A percentile compares a stretch with the other conserved stretches of the same genome.
Evolutionary conservation across 2,329 filamentous ascomycete species (phyloP).

Genomic region (Coniochaeta sp.): DNA sequence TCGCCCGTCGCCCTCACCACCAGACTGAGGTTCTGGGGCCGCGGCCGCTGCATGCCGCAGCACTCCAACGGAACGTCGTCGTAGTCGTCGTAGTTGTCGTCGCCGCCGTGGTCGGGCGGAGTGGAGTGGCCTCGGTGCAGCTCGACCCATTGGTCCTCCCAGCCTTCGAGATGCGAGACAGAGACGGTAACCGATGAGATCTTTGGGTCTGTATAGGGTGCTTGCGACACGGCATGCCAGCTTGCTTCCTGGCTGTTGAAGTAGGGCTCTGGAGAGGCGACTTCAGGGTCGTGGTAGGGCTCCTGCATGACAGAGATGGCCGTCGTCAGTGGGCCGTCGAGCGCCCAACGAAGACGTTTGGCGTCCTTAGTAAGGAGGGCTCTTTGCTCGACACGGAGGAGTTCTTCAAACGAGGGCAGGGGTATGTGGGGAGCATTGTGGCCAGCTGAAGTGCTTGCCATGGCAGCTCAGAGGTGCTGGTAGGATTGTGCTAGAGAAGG

Average conservation of each 20-base stretch:
- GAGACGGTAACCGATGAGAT: conserved; percentile 7
- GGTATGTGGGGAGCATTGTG: too few species aligned
- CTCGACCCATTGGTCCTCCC: conserved; percentile 3
- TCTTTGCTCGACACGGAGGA: neutral
- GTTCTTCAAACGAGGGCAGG: neutral
- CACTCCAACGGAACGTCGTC: neutral
- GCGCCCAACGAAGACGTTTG: neutral
- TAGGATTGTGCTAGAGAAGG: too few species aligned
- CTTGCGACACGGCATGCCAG: conserved; percentile 2
- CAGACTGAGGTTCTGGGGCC: neutral
- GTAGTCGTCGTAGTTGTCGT: neutral
- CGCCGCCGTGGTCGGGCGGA: neutral
- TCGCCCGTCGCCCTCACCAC: conserved; percentile 22
- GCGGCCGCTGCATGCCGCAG: neutral
- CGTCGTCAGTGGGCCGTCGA: neutral
- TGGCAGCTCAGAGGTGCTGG: too few species aligned
- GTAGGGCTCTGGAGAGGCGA: neutral
- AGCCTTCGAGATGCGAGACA: neutral
- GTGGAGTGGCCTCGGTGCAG: neutral
- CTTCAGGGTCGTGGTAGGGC: neutral
- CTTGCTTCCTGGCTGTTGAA: neutral
- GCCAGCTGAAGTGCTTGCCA: too few species aligned
- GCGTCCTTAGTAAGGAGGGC: neutral
- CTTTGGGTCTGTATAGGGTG: conserved; percentile 4
- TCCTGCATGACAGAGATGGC: neutral